Percentiles rank a stretch among this genome's conserved stretches.
Conservation (phyloP, 2,329 filamentous ascomycete genomes). For the Acrocalymma vagum region DNA sequence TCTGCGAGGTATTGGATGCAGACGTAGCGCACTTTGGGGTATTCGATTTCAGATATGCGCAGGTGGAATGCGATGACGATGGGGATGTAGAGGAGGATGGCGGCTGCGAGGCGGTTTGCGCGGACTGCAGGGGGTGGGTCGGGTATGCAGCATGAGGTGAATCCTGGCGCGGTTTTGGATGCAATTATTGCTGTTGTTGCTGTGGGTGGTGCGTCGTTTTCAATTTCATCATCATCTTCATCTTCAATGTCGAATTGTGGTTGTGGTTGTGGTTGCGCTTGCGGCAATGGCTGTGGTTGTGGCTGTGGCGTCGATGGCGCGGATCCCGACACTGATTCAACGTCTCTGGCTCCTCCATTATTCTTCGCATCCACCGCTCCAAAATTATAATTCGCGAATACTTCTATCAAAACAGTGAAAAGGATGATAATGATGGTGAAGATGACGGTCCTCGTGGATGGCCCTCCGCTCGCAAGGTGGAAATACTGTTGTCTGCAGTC, state of each 20-base stretch:
- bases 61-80: conserved; percentile 14
- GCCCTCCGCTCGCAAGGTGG: background rate
- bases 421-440: conserved; percentile 4
- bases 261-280: conserved; percentile 4
- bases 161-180: background rate
- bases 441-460: background rate
- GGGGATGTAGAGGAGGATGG: conserved; percentile 15
- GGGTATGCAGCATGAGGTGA: conserved; percentile 2
- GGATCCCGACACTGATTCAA: background rate
- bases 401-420: conserved; percentile 2
- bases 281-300: background rate
- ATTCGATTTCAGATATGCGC: conserved; percentile 15
- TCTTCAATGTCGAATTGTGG: conserved; percentile 5
- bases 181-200: background rate
- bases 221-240: no score
- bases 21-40: background rate
- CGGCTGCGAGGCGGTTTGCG: conserved; percentile 18
- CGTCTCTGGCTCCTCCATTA: background rate
- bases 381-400: conserved; percentile 1
- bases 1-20: background rate
- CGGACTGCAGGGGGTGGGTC: conserved; percentile 9
- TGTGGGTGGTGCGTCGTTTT: background rate
- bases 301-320: background rate
- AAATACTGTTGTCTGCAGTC: no score
- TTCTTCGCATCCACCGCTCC: background rate